These are phyloP conservation scores for Pseudogymnoascus sp. DNA, from an alignment of 2,329 filamentous ascomycete species.

Conservation along the genomic window DNA sequence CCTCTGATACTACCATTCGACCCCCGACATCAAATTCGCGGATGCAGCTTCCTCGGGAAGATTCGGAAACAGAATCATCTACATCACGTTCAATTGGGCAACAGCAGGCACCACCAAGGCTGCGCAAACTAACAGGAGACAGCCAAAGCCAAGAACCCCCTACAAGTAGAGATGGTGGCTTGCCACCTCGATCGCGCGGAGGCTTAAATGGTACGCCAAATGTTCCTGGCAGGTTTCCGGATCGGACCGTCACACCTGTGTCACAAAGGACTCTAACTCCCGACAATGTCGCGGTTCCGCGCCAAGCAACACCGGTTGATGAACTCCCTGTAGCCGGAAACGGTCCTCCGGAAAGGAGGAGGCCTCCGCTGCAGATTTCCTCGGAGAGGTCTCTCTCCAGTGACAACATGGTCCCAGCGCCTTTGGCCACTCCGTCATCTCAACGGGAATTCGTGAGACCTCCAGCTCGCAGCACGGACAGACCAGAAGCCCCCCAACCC, in stretches of 20 bases:
- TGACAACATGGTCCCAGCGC: constrained; percentile 30
- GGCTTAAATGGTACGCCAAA: constrained; percentile 24
- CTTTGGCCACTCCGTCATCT: constrained; percentile 30
- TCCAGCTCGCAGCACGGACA: constrained; percentile 28
- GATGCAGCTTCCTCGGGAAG: constrained; percentile 21
- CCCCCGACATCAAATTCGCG: constrained; percentile 22
- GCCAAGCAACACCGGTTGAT: constrained; percentile 22
- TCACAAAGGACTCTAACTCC: constrained; percentile 24
- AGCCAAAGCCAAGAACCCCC: constrained; percentile 30
- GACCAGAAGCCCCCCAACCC: constrained; percentile 12
- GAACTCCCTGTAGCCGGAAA: constrained; percentile 22
- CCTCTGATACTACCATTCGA: not conserved
- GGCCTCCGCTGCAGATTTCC: constrained; percentile 28
- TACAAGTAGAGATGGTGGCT: constrained; percentile 24
- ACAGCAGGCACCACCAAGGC: constrained; percentile 18
- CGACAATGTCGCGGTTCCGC: constrained; percentile 18
- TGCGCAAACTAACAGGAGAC: constrained; percentile 21
- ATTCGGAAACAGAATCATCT: constrained; percentile 23
- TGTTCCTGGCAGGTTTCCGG: constrained; percentile 25
- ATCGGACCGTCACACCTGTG: constrained; percentile 25
- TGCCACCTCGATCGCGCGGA: constrained; percentile 26
- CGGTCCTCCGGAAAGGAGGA: constrained; percentile 27
- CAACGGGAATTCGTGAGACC: constrained; percentile 28
- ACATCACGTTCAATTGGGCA: constrained; percentile 17
- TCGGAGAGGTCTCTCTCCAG: constrained; percentile 26